These are phyloP conservation scores for Leucaena leucocephala DNA, from an alignment of 306 rosid genomes.

Conservation along the genomic window DNA sequence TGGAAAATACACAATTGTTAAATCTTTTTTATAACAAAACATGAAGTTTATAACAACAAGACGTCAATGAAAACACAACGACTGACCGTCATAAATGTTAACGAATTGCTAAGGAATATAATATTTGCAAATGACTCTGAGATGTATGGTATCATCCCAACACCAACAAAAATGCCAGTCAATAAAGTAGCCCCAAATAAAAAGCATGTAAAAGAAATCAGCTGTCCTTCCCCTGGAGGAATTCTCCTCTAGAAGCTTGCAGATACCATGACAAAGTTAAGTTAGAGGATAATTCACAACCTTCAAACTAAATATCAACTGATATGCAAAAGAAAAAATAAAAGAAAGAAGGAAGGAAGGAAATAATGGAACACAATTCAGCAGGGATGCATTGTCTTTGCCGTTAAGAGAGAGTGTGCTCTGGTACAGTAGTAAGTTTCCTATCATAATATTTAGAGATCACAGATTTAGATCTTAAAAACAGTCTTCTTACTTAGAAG, in stretches of 20 bases:
- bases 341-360: not conserved
- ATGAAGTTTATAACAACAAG: conserved; percentile 6
- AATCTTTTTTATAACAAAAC: not conserved
- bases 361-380: not conserved
- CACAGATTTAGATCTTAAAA: too few relatives aligned
- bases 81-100: conserved; percentile 95
- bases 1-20: conserved; percentile 37
- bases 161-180: conserved; percentile 64
- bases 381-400: not conserved
- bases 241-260: conserved; percentile 80
- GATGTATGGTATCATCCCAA: conserved; percentile 70
- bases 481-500: too few relatives aligned
- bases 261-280: conserved; percentile 46
- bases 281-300: conserved; percentile 1
- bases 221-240: conserved; percentile 87
- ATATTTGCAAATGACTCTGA: conserved; percentile 84
- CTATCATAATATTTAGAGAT: too few relatives aligned
- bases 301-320: conserved; percentile 30
- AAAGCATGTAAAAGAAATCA: conserved; percentile 81
- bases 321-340: not conserved
- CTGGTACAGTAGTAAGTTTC: too few relatives aligned
- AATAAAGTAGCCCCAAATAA: conserved; percentile 65
- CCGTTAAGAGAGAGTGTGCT: too few relatives aligned
- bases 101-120: conserved; percentile 89
- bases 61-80: conserved; percentile 3